phyloP scores from a whole-genome alignment of 768 basidiomycete species.

The Lactarius trivialis region DNA sequence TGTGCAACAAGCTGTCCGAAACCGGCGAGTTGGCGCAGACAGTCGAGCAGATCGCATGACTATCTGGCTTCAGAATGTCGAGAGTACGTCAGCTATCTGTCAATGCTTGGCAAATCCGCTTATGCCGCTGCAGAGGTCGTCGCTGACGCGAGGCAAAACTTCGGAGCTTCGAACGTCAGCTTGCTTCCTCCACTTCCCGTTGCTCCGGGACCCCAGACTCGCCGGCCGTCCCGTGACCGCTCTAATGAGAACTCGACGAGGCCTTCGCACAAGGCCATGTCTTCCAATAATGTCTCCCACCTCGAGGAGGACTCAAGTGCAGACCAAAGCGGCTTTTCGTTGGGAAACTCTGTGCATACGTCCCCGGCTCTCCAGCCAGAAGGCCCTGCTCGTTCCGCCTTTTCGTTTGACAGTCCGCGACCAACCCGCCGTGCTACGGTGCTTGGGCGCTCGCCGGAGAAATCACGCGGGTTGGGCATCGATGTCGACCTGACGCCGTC shows the following conservation, averaged over 20 bases:
- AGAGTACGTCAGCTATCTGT: slow-evolving; percentile 48
- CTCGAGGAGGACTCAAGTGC: slow-evolving; percentile 34
- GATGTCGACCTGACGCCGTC: slow-evolving; percentile 47
- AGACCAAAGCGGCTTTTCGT: slow-evolving; percentile 29
- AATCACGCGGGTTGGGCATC: slow-evolving; percentile 26
- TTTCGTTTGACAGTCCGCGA: slow-evolving; percentile 31
- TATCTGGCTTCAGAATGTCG: slow-evolving; percentile 76
- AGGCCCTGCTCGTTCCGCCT: slow-evolving; percentile 20
- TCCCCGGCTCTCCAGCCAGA: slow-evolving; percentile 27
- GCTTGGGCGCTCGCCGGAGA: slow-evolving; percentile 54
- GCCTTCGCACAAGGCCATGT: slow-evolving; percentile 54
- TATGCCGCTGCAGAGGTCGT: slow-evolving; percentile 55
- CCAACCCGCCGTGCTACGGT: slow-evolving; percentile 54
- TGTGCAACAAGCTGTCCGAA: slow-evolving; percentile 47
- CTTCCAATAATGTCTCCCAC: slow-evolving; percentile 66
- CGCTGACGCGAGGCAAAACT: slow-evolving; percentile 71
- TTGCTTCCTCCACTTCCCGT: slow-evolving; percentile 59
- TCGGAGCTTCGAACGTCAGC: slow-evolving; percentile 44
- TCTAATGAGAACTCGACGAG: slow-evolving; percentile 41
- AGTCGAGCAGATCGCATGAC: slow-evolving; percentile 61
- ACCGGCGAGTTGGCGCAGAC: slow-evolving; percentile 48
- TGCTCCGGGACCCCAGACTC: slow-evolving; percentile 29
- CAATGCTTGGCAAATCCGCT: not conserved
- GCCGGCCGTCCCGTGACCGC: slow-evolving; percentile 41
- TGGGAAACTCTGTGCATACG: slow-evolving; percentile 13